phyloP scores from a whole-genome alignment of 1,284 basidiomycete genomes.

The Microbotryum intermedium region DNA sequence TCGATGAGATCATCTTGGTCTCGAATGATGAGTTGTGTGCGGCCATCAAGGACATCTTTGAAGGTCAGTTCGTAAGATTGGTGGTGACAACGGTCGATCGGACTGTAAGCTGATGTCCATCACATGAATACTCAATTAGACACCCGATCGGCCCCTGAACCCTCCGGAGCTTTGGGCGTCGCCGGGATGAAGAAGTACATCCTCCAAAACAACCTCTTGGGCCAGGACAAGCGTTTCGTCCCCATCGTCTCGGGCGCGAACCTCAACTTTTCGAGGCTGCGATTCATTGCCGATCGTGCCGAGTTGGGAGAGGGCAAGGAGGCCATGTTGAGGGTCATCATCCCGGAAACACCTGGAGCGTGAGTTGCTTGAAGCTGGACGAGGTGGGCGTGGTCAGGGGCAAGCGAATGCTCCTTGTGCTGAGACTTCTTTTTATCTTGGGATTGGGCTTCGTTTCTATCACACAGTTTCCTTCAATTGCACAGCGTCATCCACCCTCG shows the following conservation, averaged over 20 bases:
- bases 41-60: constrained; percentile 97
- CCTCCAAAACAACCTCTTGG: constrained; percentile 65
- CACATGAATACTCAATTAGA: constrained; percentile 47
- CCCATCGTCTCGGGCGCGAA: constrained; percentile 92
- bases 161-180: constrained; percentile 87
- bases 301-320: constrained; percentile 93
- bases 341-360: constrained; percentile 87
- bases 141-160: constrained; percentile 89
- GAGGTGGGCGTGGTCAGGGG: too few relatives aligned
- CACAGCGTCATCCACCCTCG: constrained; percentile 83
- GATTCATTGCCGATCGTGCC: constrained; percentile 96
- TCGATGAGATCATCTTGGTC: constrained; percentile 80
- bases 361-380: too few relatives aligned
- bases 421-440: constrained; percentile 5
- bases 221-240: constrained; percentile 77
- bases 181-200: constrained; percentile 91
- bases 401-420: too few relatives aligned
- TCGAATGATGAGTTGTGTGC: constrained; percentile 97
- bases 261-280: constrained; percentile 94
- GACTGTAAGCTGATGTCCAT: background rate
- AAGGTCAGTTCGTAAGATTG: constrained; percentile 55
- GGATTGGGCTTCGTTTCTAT: constrained; percentile 14
- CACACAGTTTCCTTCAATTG: constrained; percentile 69
- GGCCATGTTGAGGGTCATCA: constrained; percentile 81
- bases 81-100: too few relatives aligned